Evolutionary conservation across 1,284 basidiomycete species (phyloP).

Genomic region (Pulveroboletus sp.): DNA sequence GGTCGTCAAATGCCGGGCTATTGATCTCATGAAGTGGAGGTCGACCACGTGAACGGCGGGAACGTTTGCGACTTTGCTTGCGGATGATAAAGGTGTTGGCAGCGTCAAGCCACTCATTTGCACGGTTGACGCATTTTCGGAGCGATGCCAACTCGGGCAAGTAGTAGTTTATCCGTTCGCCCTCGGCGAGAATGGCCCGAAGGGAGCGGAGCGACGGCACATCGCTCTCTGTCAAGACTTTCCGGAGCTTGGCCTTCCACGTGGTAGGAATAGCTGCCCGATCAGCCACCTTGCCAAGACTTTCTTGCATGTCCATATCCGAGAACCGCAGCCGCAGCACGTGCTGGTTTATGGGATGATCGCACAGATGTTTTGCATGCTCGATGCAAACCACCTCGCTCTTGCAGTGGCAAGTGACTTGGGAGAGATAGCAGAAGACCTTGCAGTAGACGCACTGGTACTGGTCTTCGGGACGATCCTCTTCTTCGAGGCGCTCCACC

Average conservation of each 20-base stretch:
- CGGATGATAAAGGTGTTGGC: constrained; percentile 71
- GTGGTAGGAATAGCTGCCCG: constrained; percentile 73
- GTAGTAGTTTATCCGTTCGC: constrained; percentile 78
- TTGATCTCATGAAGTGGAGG: constrained; percentile 42
- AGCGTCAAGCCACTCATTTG: constrained; percentile 83
- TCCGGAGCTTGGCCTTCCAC: constrained; percentile 76
- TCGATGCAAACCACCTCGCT: constrained; percentile 83
- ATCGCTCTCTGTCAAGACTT: constrained; percentile 65
- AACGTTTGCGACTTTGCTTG: constrained; percentile 72
- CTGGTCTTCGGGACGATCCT: constrained; percentile 87
- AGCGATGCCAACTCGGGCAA: constrained; percentile 75
- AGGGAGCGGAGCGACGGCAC: constrained; percentile 77
- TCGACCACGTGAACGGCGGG: constrained; percentile 61
- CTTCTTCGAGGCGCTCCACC: constrained; percentile 71
- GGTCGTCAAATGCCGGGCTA: constrained; percentile 39
- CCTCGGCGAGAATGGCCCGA: constrained; percentile 79
- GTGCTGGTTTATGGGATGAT: constrained; percentile 59
- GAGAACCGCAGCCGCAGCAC: constrained; percentile 80
- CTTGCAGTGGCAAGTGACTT: constrained; percentile 82
- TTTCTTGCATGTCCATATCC: constrained; percentile 77
- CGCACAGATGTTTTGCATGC: constrained; percentile 80
- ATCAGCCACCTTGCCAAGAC: constrained; percentile 62
- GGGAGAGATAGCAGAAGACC: constrained; percentile 93
- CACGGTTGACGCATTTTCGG: constrained; percentile 76
- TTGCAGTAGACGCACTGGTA: constrained; percentile 96